These are phyloP conservation scores for Sorghum bicolor DNA, from an alignment of 176 grass and related monocot genomes.

Conservation along the genomic window Sorghum_bicolor_NCBIv3 NC_012877.2:4475501-4476000, in stretches of 20 bases:
- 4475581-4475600: not conserved
- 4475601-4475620: not conserved
- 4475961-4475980: not conserved
- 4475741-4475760: conserved; percentile 35
- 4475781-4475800: not conserved
- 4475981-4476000: not conserved
- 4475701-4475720: conserved; percentile 9
- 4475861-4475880: not conserved
- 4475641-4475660: not conserved
- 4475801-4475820: not conserved
- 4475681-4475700: conserved; percentile 18
- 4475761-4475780: not conserved
- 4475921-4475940: not conserved
- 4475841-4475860: not conserved
- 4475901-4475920: not conserved
- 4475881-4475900: not conserved
- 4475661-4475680: not conserved
- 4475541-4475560: not conserved
- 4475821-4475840: not conserved
- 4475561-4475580: not conserved
- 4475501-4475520: not conserved
- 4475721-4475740: conserved; percentile 22
- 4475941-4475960: not conserved
- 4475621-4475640: not conserved
- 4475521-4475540: conserved; percentile 8